Percentiles rank a stretch among this genome's conserved stretches.
Evolutionary conservation across 108 stramenopile genomes (phyloP).

Genomic region (Fragilaria crotonensis): DNA sequence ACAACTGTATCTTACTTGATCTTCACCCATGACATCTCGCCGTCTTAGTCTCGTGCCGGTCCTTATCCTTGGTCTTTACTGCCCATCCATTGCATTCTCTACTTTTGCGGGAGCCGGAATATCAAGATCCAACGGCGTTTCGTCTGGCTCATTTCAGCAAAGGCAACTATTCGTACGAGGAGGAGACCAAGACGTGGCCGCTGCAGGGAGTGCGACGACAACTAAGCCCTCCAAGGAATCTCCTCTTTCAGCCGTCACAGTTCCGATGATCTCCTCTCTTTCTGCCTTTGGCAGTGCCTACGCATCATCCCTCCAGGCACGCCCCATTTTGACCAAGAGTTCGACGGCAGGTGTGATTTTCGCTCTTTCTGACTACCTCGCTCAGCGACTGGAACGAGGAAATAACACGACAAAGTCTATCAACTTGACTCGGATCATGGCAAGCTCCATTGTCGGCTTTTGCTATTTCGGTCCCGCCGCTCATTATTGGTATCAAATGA

Average conservation of each 20-base stretch:
- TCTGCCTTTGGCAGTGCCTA: constrained; percentile 20
- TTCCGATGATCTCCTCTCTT: constrained; percentile 1
- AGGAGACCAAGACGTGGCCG: too few species aligned
- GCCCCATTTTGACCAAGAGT: constrained; percentile 76
- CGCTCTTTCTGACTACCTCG: constrained; percentile 60
- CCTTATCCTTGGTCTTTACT: not conserved
- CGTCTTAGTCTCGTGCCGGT: too few species aligned
- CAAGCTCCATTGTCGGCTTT: constrained; percentile 56
- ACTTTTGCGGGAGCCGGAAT: not conserved
- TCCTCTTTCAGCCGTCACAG: too few species aligned
- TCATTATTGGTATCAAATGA: constrained; percentile 72
- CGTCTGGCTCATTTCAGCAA: too few species aligned
- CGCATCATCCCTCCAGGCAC: constrained; percentile 15
- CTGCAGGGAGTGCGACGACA: too few species aligned
- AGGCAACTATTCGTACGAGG: too few species aligned
- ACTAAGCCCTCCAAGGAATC: too few species aligned
- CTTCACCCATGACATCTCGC: too few species aligned
- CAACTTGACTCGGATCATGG: constrained; percentile 37
- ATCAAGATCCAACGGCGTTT: too few species aligned
- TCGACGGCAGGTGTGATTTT: constrained; percentile 69
- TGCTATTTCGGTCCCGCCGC: constrained; percentile 85
- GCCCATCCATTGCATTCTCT: not conserved
- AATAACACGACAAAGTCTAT: constrained; percentile 4
- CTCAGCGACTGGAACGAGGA: constrained; percentile 32
- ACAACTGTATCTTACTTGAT: too few species aligned